Evolutionary conservation across 345 rosid species (phyloP), one percentile per base, ranked within the genome.

Genomic region (Ceriops zippeliana): DNA sequence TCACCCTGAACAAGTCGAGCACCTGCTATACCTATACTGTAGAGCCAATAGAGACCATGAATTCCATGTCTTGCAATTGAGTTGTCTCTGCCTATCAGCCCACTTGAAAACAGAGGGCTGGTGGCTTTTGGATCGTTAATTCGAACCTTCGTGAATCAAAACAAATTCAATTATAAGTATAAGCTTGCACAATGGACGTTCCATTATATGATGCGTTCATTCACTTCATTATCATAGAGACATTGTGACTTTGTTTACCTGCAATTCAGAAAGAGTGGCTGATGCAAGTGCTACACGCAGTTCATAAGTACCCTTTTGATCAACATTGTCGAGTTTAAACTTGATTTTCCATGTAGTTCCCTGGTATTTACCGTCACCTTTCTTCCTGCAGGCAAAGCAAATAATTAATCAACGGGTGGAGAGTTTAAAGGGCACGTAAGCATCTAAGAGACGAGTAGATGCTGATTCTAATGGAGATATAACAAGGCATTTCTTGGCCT

Each of bases 11-110:
- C 58, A 27, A 73, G 68, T 21, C 63, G 54, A 67, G 37, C 61
- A 17, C 72, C 72, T 19, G 58, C 57, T 30, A 73, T 58, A 1
- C 42, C 38, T 7, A 73, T 16, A 20, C 34, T 54, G 58, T 67
- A 73, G 1, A 73, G 58, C 77, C 77, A 73, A 5, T 73, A 73
- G 6, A 73, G 72, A 10, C 77, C 77, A 67, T 68, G 72, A 54
- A 73, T 67, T 38, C 77, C 77, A 73, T 73, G 77, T 32, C 77
- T 67, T 31, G 77, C 77, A 4, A 73, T 67, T 6, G 77, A 67
- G 52, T 73, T 73, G 24, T 73, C 77, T 54, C 52, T 73, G 35
- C 77, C 77, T 51, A 73, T 73, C 58, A 73, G 4, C 26, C 77
- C 72, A 6, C 68, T 73, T 11, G 72, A 19, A 22, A 73, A 73